Base-by-base conservation (phyloP, 202 grass and related monocot genomes). In the Setaria viridis region DNA sequence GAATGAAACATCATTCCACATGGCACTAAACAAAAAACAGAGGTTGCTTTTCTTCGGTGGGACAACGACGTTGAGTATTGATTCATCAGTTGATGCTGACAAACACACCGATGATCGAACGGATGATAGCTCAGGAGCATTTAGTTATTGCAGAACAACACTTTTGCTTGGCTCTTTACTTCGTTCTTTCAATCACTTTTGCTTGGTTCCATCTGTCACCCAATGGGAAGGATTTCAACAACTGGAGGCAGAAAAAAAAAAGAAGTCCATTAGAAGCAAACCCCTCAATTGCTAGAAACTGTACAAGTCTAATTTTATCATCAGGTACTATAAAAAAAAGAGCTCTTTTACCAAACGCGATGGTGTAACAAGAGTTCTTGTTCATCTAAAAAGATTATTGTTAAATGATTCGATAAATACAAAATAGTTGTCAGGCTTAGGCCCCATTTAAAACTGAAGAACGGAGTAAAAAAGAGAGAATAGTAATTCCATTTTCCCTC, bases 91-190 rank as follows among this genome's bases (percentile, higher is more conserved):
- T 39, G 65, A 82, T 60, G 54, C 67, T 82, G 53, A 82, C 15
- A 59, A 2, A 45, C n/a, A 17, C 66, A 82, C 21, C 35, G 71
- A 82, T 37, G 17, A 58, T n/a, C 55, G 21, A 59, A 46, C 21
- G 50, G 49, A 30, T 13, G 79, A 78, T 78, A 37, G 58, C 58
- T 78, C 76, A 78, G 58, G 76, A 67, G 49, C 34, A 55, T 59
- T 59, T 47, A 46, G 7, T 29, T 32, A 82, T 42, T 20, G 79
- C 37, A 47, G n/a, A 60, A 47, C 9, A 72, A 71, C 80, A 34
- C 66, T 33, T 82, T 81, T 5, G 51, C 74, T 53, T 51, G 59
- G 29, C 45, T 37, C 62, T 69, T 80, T 80, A 29, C 35, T 80
- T 69, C 48, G 42, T 69, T 80, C 62, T 67, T 41, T 35, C 47